Evolutionary conservation across 139 green algal species (phyloP).

Genomic region (Mesostigma viride): DNA sequence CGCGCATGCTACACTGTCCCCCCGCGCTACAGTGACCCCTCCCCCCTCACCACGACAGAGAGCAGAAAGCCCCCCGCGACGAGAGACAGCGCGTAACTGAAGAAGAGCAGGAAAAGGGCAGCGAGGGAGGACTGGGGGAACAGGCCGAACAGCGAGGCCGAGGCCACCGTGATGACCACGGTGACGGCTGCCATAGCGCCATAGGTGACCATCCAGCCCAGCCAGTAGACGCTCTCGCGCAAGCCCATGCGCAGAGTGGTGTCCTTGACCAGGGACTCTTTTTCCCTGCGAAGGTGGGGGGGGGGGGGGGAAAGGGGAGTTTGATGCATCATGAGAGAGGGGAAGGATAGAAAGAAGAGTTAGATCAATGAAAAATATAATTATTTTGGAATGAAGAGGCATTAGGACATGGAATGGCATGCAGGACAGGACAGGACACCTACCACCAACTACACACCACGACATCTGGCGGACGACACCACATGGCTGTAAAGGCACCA

Average conservation of each 20-base stretch:
- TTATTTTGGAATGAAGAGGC: no score
- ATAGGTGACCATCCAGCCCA: constrained; percentile 23
- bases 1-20: no score
- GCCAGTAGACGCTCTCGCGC: constrained; percentile 29
- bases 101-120: constrained; percentile 21
- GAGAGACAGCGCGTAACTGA: constrained; percentile 23
- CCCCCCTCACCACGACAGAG: constrained; percentile 20
- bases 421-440: not conserved
- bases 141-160: constrained; percentile 8
- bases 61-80: constrained; percentile 24
- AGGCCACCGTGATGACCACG: constrained; percentile 8
- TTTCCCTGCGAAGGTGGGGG: not conserved
- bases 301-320: not conserved
- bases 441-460: no score
- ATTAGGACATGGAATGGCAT: no score
- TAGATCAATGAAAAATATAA: no score
- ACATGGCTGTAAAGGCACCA: no score
- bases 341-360: no score
- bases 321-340: no score
- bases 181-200: constrained; percentile 20
- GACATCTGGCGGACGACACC: no score
- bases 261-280: constrained; percentile 15
- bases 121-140: constrained; percentile 7
- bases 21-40: no score
- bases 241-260: constrained; percentile 31